Percentiles rank a stretch among this genome's conserved stretches.
Conservation (phyloP, 2,329 filamentous ascomycete species). For the Aureobasidium subglaciale region DNA sequence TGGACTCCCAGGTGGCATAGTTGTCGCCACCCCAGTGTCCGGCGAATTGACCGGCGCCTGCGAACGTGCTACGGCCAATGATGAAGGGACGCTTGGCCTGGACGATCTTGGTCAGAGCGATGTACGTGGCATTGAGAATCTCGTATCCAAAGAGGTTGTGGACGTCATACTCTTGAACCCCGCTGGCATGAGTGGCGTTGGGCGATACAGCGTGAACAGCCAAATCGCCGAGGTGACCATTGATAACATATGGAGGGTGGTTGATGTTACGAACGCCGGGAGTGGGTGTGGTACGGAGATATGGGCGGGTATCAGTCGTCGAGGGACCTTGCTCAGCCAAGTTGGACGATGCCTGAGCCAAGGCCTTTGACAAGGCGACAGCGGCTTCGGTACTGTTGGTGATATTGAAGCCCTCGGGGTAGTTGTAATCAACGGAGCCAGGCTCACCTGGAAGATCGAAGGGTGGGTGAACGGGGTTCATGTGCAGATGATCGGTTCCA, state of each 20-base stretch:
- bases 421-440: conserved; percentile 52
- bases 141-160: conserved; percentile 74
- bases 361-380: conserved; percentile 47
- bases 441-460: conserved; percentile 60
- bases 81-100: conserved; percentile 71
- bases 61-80: conserved; percentile 74
- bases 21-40: conserved; percentile 74
- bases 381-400: conserved; percentile 63
- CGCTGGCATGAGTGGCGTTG: conserved; percentile 70
- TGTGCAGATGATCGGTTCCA: conserved; percentile 55
- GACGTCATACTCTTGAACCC: conserved; percentile 66
- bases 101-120: conserved; percentile 57
- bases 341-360: conserved; percentile 28
- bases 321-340: conserved; percentile 20
- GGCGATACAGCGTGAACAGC: conserved; percentile 66
- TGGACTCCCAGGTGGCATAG: conserved; percentile 63
- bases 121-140: conserved; percentile 70
- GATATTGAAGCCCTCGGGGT: conserved; percentile 62
- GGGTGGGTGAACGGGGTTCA: conserved; percentile 62
- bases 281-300: conserved; percentile 54
- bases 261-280: conserved; percentile 60
- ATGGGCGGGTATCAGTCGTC: conserved; percentile 32
- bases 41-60: conserved; percentile 66
- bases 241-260: conserved; percentile 68
- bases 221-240: conserved; percentile 66